Conservation (phyloP, 768 basidiomycete species). For the Lactarius tabidus region DNA sequence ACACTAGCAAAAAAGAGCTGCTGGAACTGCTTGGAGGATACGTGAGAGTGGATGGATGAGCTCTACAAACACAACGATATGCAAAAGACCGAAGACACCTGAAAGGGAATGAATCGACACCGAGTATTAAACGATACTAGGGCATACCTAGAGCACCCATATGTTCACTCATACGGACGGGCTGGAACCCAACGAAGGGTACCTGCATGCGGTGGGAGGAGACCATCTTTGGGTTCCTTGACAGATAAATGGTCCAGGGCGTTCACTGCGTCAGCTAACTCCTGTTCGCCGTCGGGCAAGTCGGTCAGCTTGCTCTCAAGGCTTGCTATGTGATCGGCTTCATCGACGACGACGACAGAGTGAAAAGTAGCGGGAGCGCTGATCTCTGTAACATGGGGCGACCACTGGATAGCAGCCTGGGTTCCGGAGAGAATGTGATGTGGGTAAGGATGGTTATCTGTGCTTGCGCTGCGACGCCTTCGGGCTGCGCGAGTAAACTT, state of each 20-base stretch:
- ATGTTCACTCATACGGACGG: too few relatives aligned
- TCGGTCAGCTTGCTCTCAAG: background rate
- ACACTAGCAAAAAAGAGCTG: conserved; percentile 67
- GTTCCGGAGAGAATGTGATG: conserved; percentile 21
- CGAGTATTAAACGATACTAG: background rate
- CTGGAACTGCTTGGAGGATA: conserved; percentile 92
- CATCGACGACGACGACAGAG: conserved; percentile 18
- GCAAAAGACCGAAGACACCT: conserved; percentile 95
- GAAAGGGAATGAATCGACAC: conserved; percentile 19
- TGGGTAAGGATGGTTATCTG: conserved; percentile 26
- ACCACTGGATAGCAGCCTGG: conserved; percentile 22
- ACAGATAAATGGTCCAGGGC: conserved; percentile 2
- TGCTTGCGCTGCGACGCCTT: conserved; percentile 44
- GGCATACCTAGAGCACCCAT: conserved; percentile 91
- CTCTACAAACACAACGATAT: conserved; percentile 91
- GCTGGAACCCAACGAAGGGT: too few relatives aligned
- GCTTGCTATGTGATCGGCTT: background rate
- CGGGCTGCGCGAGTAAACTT: conserved; percentile 60
- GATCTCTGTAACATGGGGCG: conserved; percentile 14
- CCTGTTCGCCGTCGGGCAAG: background rate
- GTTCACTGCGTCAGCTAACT: background rate
- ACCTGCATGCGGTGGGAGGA: conserved; percentile 71
- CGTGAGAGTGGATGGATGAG: conserved; percentile 83
- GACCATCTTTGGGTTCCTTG: conserved; percentile 1
- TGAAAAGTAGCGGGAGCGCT: conserved; percentile 24